Conservation (phyloP, 2,329 filamentous ascomycete genomes). For the Periconia macrospinosa region DNA sequence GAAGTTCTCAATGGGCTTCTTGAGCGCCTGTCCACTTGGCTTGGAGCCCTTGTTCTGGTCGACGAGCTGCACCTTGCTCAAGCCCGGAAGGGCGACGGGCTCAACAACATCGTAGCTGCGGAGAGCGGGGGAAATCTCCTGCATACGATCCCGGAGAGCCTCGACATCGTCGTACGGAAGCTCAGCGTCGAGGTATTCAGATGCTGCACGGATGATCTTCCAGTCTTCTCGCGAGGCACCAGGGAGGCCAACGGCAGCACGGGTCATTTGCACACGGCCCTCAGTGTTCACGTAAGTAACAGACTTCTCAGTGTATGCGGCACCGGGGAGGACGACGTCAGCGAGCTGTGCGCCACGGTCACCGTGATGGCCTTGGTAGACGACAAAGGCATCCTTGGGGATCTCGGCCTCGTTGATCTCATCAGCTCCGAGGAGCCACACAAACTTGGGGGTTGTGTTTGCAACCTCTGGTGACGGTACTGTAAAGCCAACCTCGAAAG, state of each 20-base stretch:
- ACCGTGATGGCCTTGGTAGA: slow-evolving; percentile 98
- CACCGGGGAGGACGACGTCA: slow-evolving; percentile 89
- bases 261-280: slow-evolving; percentile 91
- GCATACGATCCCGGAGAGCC: slow-evolving; percentile 87
- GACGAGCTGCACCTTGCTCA: slow-evolving; percentile 93
- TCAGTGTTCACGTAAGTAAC: slow-evolving; percentile 98
- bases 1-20: slow-evolving; percentile 90
- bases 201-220: slow-evolving; percentile 95
- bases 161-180: slow-evolving; percentile 94
- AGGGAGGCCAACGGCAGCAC: slow-evolving; percentile 83
- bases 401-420: slow-evolving; percentile 84
- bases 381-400: slow-evolving; percentile 91
- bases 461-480: slow-evolving; percentile 81
- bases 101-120: slow-evolving; percentile 91
- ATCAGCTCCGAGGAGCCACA: slow-evolving; percentile 96
- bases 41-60: slow-evolving; percentile 93
- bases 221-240: slow-evolving; percentile 93
- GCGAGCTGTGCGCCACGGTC: slow-evolving; percentile 91
- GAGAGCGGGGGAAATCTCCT: slow-evolving; percentile 88
- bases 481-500: slow-evolving; percentile 94
- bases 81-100: slow-evolving; percentile 67
- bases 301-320: slow-evolving; percentile 95
- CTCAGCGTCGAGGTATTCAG: slow-evolving; percentile 84
- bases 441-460: slow-evolving; percentile 85
- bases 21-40: slow-evolving; percentile 71